Percentiles rank a stretch among this genome's conserved stretches.
Conservation (phyloP, 1,139 yeast species). For the Protomyces macrosporus region DNA sequence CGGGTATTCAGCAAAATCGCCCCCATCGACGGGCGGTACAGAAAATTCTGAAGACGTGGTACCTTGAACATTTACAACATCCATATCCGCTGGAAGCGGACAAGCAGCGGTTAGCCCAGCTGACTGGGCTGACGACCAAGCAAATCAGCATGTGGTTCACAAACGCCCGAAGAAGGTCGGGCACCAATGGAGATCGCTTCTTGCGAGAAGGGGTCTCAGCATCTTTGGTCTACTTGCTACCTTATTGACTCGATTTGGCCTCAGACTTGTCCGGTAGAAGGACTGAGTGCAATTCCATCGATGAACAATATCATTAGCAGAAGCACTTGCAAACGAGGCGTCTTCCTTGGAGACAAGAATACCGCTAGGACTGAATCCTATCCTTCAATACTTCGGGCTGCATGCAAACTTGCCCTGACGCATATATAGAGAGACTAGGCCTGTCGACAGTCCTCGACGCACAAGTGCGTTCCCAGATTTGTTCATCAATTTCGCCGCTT, state of each 20-base stretch:
- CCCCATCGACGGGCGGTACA: neutral
- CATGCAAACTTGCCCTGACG: no score
- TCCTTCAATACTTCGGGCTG: no score
- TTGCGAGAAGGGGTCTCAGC: conserved; percentile 28
- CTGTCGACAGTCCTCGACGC: no score
- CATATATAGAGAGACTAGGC: no score
- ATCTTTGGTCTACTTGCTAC: neutral
- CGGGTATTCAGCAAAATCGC: neutral
- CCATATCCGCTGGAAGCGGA: conserved; percentile 94
- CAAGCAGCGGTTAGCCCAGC: conserved; percentile 68
- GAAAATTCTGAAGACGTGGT: conserved; percentile 68
- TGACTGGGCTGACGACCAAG: conserved; percentile 83
- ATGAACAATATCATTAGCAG: no score
- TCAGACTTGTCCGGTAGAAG: no score
- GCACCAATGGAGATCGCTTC: conserved; percentile 47
- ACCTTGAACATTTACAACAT: conserved; percentile 74
- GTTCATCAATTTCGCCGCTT: no score
- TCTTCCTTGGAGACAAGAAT: no score
- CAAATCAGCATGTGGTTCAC: conserved; percentile 96
- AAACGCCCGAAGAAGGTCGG: conserved; percentile 76
- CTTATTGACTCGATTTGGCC: neutral
- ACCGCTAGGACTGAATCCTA: no score
- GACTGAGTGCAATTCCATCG: no score
- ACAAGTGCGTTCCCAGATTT: no score
- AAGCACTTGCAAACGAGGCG: no score